Evolutionary conservation across 164 flowering plant species (phyloP).

Genomic region (Tetracentron sinense): DNA sequence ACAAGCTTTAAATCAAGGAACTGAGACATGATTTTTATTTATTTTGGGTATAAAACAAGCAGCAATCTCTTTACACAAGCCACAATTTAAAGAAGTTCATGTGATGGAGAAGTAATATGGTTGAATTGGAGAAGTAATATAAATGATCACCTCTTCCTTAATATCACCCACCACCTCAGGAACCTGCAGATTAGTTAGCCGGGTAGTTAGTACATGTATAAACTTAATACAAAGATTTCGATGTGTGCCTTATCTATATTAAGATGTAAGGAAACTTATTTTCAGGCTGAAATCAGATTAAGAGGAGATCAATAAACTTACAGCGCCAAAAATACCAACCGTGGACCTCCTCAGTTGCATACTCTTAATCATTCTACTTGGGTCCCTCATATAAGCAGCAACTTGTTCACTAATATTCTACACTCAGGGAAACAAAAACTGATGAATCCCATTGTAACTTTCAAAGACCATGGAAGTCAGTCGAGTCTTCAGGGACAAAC

Average conservation of each 20-base stretch:
- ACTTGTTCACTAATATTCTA: constrained; percentile 95
- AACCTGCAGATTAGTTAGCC: constrained; percentile 29
- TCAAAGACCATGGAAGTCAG: not conserved
- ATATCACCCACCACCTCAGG: constrained; percentile 18
- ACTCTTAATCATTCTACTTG: constrained; percentile 80
- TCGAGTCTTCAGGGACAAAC: constrained; percentile 33
- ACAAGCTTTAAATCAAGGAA: no score
- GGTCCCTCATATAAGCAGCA: constrained; percentile 87
- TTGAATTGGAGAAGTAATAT: no score
- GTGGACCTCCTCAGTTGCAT: constrained; percentile 76
- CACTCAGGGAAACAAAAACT: constrained; percentile 12
- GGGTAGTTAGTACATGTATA: constrained; percentile 3
- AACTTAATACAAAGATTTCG: not conserved
- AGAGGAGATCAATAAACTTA: constrained; percentile 28
- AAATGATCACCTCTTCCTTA: constrained; percentile 24
- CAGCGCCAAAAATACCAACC: constrained; percentile 60
- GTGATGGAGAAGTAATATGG: no score
- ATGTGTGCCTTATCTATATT: not conserved
- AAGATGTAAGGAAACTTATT: not conserved
- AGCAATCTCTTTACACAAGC: not conserved
- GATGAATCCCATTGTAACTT: not conserved
- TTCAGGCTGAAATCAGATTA: not conserved
- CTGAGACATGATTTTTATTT: no score
- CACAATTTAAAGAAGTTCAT: not conserved
- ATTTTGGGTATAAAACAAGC: no score